phyloP scores from a whole-genome alignment of 768 basidiomycete genomes.

The Auricularia cornea region DNA sequence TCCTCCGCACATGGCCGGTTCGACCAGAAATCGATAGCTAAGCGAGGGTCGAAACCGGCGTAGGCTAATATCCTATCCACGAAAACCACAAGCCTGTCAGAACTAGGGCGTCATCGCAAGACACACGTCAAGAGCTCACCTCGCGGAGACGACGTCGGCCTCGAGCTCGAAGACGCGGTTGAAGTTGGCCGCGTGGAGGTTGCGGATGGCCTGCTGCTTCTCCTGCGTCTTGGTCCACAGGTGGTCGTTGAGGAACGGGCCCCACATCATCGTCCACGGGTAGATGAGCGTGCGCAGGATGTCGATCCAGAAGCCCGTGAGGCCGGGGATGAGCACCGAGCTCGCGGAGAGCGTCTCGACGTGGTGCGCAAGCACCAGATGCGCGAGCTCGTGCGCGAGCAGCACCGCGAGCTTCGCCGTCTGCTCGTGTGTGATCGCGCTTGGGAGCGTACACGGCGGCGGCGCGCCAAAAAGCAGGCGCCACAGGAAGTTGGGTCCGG shows the following conservation, averaged over 20 bases:
- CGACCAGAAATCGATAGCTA: constrained; percentile 73
- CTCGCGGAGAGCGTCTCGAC: constrained; percentile 67
- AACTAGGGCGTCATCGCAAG: not conserved
- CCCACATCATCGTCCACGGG: constrained; percentile 30
- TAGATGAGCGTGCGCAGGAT: not conserved
- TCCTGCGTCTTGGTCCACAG: constrained; percentile 25
- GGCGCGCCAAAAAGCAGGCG: constrained; percentile 30
- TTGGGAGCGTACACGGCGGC: constrained; percentile 19
- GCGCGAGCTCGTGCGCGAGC: constrained; percentile 88
- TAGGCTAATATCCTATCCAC: constrained; percentile 87
- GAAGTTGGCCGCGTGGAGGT: not conserved
- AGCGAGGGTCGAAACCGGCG: constrained; percentile 82
- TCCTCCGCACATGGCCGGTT: constrained; percentile 26
- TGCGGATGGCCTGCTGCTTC: not conserved
- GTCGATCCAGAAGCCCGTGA: constrained; percentile 43
- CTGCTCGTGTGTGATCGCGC: constrained; percentile 59
- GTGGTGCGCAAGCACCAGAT: constrained; percentile 85
- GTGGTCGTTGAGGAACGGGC: constrained; percentile 93
- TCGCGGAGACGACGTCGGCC: constrained; percentile 80
- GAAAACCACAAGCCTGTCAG: no score
- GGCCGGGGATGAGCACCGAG: constrained; percentile 76
- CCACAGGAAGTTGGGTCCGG: constrained; percentile 29
- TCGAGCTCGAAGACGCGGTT: constrained; percentile 78
- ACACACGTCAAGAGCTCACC: constrained; percentile 34
- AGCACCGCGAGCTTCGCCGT: constrained; percentile 84